Base-by-base conservation (phyloP, 2,329 filamentous ascomycete species). In the Chaetomiaceae sp. region DNA sequence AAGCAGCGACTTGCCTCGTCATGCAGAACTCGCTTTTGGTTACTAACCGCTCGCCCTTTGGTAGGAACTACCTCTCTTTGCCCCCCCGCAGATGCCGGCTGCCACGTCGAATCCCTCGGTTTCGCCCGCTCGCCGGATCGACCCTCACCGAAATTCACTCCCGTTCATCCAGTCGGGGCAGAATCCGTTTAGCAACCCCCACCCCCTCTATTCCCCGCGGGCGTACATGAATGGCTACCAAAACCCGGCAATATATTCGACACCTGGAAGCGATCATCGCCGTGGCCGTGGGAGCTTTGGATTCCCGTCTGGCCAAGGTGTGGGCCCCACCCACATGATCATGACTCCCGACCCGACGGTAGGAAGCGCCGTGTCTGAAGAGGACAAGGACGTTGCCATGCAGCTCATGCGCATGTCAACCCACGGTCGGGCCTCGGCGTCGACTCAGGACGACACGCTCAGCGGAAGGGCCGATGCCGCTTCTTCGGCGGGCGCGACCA, bases 271-370 rank as follows among this genome's bases (percentile, higher is more conserved):
- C 45, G 79, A 85, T 68, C 74, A 74, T 56, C 83, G 85, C 65
- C 83, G 84, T 55, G 76, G 83, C 59, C 84, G 86, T 52, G 79
- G 81, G 49, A 83, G 82, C 63, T 75, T 80, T 54, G 76, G 75
- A 52, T 79, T 80, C 57, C 72, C 77, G 31, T 69, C 71, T 58
- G 69, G 73, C 57, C 67, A 71, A 43, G 60, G 66, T 45, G 53
- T 60, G 8, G 62, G 55, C 16, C 51, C 62, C 12, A 59, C 55
- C 55, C 83, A 84, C 48, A 81, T 95, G 60, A 75, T 96, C 57
- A 91, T 91, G 17, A 99, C 93, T 2, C 93, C 93, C 21, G 93
- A 97, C 62, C 92, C 92, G n/a, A 99, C 93, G 12, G 87, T 97
- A 61, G 89, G 89, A 48, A 97, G 92, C 70, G 95, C 89, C 68